Conservation (phyloP, 805 yeast genomes). For the Phaffomyces antillensis region DNA sequence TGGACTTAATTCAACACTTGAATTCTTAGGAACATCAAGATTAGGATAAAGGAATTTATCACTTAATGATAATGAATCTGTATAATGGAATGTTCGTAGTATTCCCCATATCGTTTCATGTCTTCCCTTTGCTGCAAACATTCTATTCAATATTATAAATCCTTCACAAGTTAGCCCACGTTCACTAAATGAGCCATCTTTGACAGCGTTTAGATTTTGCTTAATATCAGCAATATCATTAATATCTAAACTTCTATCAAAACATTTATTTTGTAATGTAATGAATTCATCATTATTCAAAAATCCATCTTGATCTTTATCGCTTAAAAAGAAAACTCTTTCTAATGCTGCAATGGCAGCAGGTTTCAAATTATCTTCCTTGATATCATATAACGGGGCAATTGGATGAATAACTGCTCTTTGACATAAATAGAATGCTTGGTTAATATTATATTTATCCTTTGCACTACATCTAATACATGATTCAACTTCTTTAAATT, state of each 20-base stretch:
- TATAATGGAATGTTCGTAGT: constrained; percentile 78
- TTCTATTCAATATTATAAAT: constrained; percentile 66
- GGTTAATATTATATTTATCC: constrained; percentile 76
- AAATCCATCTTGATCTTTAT: constrained; percentile 84
- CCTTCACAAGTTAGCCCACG: constrained; percentile 68
- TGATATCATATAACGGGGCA: constrained; percentile 89
- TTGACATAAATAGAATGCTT: constrained; percentile 89
- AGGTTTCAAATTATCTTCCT: constrained; percentile 75
- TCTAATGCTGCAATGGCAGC: constrained; percentile 68
- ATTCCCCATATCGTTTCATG: constrained; percentile 98
- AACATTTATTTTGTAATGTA: constrained; percentile 67
- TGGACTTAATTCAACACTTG: constrained; percentile 90
- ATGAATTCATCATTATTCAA: constrained; percentile 66
- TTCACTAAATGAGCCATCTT: constrained; percentile 27
- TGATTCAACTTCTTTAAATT: constrained; percentile 90
- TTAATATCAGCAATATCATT: constrained; percentile 43
- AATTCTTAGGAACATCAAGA: constrained; percentile 61
- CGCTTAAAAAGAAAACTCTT: constrained; percentile 78
- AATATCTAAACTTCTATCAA: constrained; percentile 48
- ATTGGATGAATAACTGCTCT: constrained; percentile 90
- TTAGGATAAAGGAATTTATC: constrained; percentile 76
- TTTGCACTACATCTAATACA: constrained; percentile 87
- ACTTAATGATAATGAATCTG: constrained; percentile 81
- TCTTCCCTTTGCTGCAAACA: constrained; percentile 85
- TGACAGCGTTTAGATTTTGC: constrained; percentile 24